Percentiles rank a stretch among this genome's conserved stretches.
These are phyloP conservation scores for Umbellularia californica DNA, from an alignment of 164 flowering plant genomes.

Conservation along the genomic window DNA sequence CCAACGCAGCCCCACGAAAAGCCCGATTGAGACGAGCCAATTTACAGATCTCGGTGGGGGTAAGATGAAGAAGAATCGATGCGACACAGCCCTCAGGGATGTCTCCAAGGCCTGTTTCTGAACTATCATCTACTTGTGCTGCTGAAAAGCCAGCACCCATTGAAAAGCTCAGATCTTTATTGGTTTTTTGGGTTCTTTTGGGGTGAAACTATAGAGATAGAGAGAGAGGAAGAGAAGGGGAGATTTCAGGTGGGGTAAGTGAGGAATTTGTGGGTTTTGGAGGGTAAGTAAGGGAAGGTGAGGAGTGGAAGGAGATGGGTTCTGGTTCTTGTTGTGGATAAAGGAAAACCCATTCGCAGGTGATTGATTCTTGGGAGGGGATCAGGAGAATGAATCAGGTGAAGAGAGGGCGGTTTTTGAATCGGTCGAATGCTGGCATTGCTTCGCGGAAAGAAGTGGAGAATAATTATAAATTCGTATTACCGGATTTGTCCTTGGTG, in stretches of 20 bases:
- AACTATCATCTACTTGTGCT: neutral
- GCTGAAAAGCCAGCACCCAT: conserved; percentile 47
- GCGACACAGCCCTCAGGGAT: conserved; percentile 87
- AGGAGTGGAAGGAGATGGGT: neutral
- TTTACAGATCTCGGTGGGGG: conserved; percentile 68
- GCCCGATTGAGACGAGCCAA: conserved; percentile 62
- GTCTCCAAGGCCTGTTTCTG: conserved; percentile 51
- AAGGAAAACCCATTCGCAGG: neutral
- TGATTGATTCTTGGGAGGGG: too few species aligned
- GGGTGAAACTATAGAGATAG: neutral
- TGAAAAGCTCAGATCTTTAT: neutral
- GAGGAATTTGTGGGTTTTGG: neutral
- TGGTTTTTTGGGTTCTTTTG: neutral
- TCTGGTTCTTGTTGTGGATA: neutral
- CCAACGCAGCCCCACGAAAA: conserved; percentile 72
- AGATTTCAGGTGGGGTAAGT: neutral
- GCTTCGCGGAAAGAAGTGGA: too few species aligned
- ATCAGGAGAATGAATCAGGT: too few species aligned
- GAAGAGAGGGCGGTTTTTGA: too few species aligned
- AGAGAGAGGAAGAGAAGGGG: neutral
- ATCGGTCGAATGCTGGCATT: too few species aligned
- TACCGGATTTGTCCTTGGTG: too few species aligned
- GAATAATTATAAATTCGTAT: too few species aligned
- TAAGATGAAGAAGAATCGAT: conserved; percentile 41
- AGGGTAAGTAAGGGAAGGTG: neutral